Evolutionary conservation across 176 grass and related monocot genomes (phyloP), one percentile per base, ranked within the genome.

Genomic region (Carex pumila): DNA sequence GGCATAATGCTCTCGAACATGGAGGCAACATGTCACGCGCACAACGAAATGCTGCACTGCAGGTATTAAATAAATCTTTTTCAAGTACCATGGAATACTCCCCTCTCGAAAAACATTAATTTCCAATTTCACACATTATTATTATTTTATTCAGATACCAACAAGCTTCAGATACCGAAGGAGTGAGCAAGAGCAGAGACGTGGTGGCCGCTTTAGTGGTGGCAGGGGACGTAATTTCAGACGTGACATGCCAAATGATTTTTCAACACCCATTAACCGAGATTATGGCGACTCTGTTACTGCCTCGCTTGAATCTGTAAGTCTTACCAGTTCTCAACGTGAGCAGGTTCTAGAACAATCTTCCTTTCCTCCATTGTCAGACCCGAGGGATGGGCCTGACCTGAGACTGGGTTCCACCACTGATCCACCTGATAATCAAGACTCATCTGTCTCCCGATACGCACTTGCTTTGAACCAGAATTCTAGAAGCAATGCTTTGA

Each of bases 1-100:
- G 96, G 65, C 96, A 99, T 93, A 95, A 99, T 93, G 84, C 93
- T 43, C 81, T 93, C 31, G 96, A 94, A 83, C 96, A 99, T 79
- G 93, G 93, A 4, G 91, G 93, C 30, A 39, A 88, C 53, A 94
- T 95, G 96, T 93, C 92, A 83, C 96, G 93, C 77, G 63, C 96
- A 43, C 91, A 95, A 86, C 88, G 96, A 82, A 95, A 99, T 90
- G 93, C 96, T 79, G 96, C 91, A 67, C 89, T 95, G 84, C 89
- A 91, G 91, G 96, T 95, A 61, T 61, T 12, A 88, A 68, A 17
- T 19, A 65, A 2, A 76, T 57, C 13, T 52, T 71, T 30, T 75
- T 80, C 68, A 21, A n/a, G 73, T 56, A 57, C 21, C 0, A 54
- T 53, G 3, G 34, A 54, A 81, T 65, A 49, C 66, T 82, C 30